These are phyloP conservation scores for Fusarium concolor DNA, from an alignment of 2,329 filamentous ascomycete genomes.

Conservation along the genomic window DNA sequence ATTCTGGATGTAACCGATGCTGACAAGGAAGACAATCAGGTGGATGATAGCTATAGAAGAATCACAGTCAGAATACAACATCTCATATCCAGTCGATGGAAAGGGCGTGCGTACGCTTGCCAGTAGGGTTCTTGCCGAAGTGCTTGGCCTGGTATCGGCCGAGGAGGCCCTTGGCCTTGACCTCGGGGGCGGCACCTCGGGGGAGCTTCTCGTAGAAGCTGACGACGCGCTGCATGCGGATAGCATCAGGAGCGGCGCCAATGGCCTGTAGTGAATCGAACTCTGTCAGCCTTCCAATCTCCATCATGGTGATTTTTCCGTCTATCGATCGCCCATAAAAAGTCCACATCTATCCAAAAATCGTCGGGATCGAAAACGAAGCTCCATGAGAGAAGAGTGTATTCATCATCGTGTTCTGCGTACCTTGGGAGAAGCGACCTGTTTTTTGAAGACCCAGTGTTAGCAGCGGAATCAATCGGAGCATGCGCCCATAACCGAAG, in stretches of 20 bases:
- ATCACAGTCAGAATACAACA: conserved; percentile 31
- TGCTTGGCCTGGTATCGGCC: conserved; percentile 91
- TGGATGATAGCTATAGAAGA: conserved; percentile 82
- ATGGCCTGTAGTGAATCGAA: conserved; percentile 74
- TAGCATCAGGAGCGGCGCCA: conserved; percentile 92
- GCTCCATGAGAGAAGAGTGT: neutral
- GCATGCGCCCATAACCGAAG: conserved; percentile 45
- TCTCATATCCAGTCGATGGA: conserved; percentile 41
- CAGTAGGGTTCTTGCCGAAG: conserved; percentile 94
- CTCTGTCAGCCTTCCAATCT: conserved; percentile 51
- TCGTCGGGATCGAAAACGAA: conserved; percentile 27
- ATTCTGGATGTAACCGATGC: conserved; percentile 93
- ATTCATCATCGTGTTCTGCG: conserved; percentile 41
- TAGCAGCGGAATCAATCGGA: conserved; percentile 54
- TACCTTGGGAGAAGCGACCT: conserved; percentile 90
- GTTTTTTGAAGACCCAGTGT: conserved; percentile 45
- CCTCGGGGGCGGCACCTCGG: conserved; percentile 86
- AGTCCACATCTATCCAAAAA: conserved; percentile 25
- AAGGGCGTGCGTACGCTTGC: conserved; percentile 75
- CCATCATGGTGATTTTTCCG: conserved; percentile 24
- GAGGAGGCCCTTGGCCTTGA: conserved; percentile 83
- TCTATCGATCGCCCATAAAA: conserved; percentile 15
- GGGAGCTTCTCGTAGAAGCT: conserved; percentile 99
- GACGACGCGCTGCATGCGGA: conserved; percentile 97
- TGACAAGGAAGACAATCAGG: conserved; percentile 79